Conservation (phyloP, 345 rosid species). For the Sonneratia alba region DNA sequence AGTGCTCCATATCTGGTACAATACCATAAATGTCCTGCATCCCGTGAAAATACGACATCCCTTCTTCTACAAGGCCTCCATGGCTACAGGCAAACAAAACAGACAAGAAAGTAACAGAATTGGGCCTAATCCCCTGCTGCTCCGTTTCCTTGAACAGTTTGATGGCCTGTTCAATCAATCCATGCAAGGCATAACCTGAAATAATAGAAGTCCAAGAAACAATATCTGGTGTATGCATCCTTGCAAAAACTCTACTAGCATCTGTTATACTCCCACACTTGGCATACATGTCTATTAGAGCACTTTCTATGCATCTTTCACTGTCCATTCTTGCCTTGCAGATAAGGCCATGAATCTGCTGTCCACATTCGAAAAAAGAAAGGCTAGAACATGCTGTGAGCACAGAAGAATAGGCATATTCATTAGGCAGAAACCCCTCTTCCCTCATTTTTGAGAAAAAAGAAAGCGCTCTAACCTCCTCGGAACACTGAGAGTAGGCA, state of each 20-base stretch:
- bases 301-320: slow-evolving; percentile 41
- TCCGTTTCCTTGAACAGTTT: slow-evolving; percentile 34
- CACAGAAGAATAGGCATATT: slow-evolving; percentile 38
- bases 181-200: slow-evolving; percentile 38
- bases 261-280: slow-evolving; percentile 50
- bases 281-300: slow-evolving; percentile 52
- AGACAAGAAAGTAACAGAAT: slow-evolving; percentile 44
- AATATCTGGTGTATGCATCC: slow-evolving; percentile 24
- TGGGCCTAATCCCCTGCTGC: slow-evolving; percentile 28
- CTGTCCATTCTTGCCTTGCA: slow-evolving; percentile 33
- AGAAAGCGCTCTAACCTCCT: slow-evolving; percentile 32
- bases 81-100: slow-evolving; percentile 61
- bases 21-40: slow-evolving; percentile 27
- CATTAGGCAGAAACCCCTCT: slow-evolving; percentile 38
- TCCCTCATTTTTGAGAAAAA: slow-evolving; percentile 41
- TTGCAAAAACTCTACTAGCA: slow-evolving; percentile 32
- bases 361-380: slow-evolving; percentile 32
- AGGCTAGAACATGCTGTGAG: slow-evolving; percentile 48
- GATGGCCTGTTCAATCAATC: slow-evolving; percentile 36
- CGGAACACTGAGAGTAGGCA: slow-evolving; percentile 39
- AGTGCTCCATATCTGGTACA: slow-evolving; percentile 42
- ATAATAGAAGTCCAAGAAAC: slow-evolving; percentile 32
- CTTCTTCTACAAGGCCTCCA: slow-evolving; percentile 47
- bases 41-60: slow-evolving; percentile 32
- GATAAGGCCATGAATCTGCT: slow-evolving; percentile 39